Percentiles rank a stretch among this genome's conserved stretches.
Conservation (phyloP, 345 rosid species). For the Iberis pinnata region DNA sequence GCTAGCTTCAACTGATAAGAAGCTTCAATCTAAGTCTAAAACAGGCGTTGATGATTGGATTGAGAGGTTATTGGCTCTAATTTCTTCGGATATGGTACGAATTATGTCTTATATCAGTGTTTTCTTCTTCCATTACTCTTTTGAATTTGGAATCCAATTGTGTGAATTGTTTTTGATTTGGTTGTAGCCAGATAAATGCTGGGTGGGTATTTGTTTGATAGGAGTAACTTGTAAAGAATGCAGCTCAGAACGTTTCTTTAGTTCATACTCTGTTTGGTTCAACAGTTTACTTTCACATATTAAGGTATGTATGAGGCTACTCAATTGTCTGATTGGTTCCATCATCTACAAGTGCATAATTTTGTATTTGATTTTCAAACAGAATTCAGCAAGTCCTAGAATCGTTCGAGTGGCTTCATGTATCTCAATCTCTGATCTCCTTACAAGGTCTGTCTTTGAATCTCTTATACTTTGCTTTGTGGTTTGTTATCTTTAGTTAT, state of each 20-base stretch:
- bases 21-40: conserved; percentile 39
- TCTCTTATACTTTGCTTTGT: no score
- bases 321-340: conserved; percentile 5
- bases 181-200: conserved; percentile 81
- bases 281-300: conserved; percentile 43
- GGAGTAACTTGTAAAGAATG: conserved; percentile 79
- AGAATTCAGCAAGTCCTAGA: conserved; percentile 61
- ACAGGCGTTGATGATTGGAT: conserved; percentile 73
- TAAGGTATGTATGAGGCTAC: conserved; percentile 40
- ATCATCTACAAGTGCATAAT: neutral
- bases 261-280: conserved; percentile 57
- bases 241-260: conserved; percentile 54
- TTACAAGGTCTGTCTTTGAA: conserved; percentile 48
- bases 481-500: no score
- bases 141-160: no score
- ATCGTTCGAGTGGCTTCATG: conserved; percentile 74
- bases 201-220: conserved; percentile 69
- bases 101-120: no score
- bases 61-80: conserved; percentile 36
- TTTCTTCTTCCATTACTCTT: no score
- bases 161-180: no score
- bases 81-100: conserved; percentile 54
- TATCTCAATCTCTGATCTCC: conserved; percentile 57
- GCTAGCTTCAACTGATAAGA: conserved; percentile 30
- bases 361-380: conserved; percentile 25